Base-by-base conservation (phyloP, 1,284 basidiomycete genomes). In the Ustilago bromivora region DNA sequence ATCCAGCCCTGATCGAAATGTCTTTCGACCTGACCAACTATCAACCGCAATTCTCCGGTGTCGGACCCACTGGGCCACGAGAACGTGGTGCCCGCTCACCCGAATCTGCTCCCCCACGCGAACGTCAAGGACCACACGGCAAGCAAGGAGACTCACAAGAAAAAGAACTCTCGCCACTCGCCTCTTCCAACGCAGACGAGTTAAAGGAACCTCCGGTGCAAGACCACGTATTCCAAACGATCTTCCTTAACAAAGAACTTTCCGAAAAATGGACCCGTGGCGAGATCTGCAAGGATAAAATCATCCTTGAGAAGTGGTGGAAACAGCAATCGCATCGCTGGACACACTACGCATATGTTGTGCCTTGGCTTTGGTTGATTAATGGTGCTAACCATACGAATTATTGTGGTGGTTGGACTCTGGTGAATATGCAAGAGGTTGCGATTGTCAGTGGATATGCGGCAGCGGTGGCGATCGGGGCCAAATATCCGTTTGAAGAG, bases 151-250 rank as follows among this genome's bases (percentile, higher is more conserved):
- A 79, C 17, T 56, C 53, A 3, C 68, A 76, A 43, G 71, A 76
- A 51, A 36, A 54, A 3, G 19, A 71, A 10, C 68, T 75, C 31
- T 75, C 76, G 17, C 53, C 32, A 46, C 55, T 69, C 12, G 61
- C 69, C 34, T 72, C 68, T 1, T 28, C 41, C 52, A 64, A 72
- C n/a, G 63, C 70, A 0, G n/a, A 53, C 4, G 64, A 65, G 1
- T 57, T 69, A 28, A 71, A 71, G 38, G 70, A 77, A 47, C 76
- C 87, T 0, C 85, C 87, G 2, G 75, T 88, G 34, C 81, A 88
- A 61, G 69, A 88, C 62, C 90, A 91, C 77, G 88, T 91, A n/a
- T 91, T 90, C 84, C 90, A 91, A 85, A 91, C 90, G 11, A 91
- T 91, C 79, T 91, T 91, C 84, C 87, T 91, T 23, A 89, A 91